Evolutionary conservation across 208 protist genomes (phyloP), one percentile per base, ranked within the genome.

Genomic region (Leishmania lainsoni): DNA sequence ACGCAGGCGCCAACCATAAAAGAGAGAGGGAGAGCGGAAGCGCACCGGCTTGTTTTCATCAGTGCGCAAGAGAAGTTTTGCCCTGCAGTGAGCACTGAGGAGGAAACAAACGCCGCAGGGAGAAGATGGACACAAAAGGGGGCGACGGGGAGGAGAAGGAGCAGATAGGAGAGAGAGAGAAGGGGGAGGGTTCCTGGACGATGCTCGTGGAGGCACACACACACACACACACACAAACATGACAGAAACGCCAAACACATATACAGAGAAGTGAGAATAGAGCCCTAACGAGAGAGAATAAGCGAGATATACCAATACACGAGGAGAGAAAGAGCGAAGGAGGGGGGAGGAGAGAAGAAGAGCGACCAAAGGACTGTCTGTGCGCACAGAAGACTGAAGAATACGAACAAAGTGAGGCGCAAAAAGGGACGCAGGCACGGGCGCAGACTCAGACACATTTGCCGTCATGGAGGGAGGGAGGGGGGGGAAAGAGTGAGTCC

Each of bases 171-270:
- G 35, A 39, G 35, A 39, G 35, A 39, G 35, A 39, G 35, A 39
- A 1, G 35, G 35, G 35, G 35, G 35, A 1, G 35, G 35, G 0
- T 39, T 39, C 35, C 35, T 39, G 35, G 35, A 39, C 35, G 35
- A 39, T 39, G 35, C 35, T 0, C 35, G 0, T 39, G 35, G 35
- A 1, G 17, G 17, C 54, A 20, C 54, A 68, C 63, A 68, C 29
- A 42, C 9, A 45, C 63, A 69, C 71, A 76, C 73, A 58, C 51
- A 58, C 73, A 63, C 54, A 66, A 51, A 76, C 10, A 63, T 54
- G 32, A 17, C 58, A 63, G 17, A 63, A 63, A 1, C 8, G 6
- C 10, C 58, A 63, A n/a, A 2, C 51, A 1, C 51, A 8, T 16
- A 54, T 17, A 1, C 51, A 54, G 51, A 54, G 51, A 54, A 54